Base-by-base conservation (phyloP, 352 stramenopile species). In the Pythium pyrilobum region DNA sequence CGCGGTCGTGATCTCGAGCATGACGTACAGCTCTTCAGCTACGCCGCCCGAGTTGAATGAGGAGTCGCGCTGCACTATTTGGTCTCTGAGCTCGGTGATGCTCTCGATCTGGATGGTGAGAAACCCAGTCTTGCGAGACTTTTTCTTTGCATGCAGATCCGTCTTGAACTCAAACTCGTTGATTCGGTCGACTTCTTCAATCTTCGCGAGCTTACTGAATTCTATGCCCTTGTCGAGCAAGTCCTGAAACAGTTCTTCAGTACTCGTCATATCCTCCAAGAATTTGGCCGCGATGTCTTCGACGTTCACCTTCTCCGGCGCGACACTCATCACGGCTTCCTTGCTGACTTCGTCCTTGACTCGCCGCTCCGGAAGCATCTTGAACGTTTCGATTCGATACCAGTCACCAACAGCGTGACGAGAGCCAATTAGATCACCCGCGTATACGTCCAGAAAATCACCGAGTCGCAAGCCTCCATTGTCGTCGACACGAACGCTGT, bases 341-440 rank as follows among this genome's bases (percentile, higher is more conserved):
- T 81, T 77, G 37, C 50, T 81, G 5, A 55, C 44, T 21, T 76
- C 66, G 12, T 62, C 48, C n/a, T 65, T 69, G 4, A 28, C 53
- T 3, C 59, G 71, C 7, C 61, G 57, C 27, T 81, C 69, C 5
- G 71, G 74, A 0, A 81, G 43, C 24, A 85, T 40, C 37, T 73
- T 79, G 57, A 81, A 85, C 1, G 74, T 81, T 38, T 85, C 69
- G 24, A 85, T 85, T 18, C 70, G 62, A 52, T 81, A 78, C 59
- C 67, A 85, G 34, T 81, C 74, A 0, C 60, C 71, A 8, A 85
- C 42, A 2, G 74, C 48, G 31, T 77, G 57, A 1, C 74, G 71
- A 29, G 66, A 61, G n/a, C 71, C 73, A 4, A 85, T 52, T 2
- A 74, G 32, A 18, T 66, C 51, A 15, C 64, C 57, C 27, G 66